Percentiles rank a stretch among this genome's conserved stretches.
phyloP scores from a whole-genome alignment of 1,284 basidiomycete genomes.

The Apiotrichum siamense region DNA sequence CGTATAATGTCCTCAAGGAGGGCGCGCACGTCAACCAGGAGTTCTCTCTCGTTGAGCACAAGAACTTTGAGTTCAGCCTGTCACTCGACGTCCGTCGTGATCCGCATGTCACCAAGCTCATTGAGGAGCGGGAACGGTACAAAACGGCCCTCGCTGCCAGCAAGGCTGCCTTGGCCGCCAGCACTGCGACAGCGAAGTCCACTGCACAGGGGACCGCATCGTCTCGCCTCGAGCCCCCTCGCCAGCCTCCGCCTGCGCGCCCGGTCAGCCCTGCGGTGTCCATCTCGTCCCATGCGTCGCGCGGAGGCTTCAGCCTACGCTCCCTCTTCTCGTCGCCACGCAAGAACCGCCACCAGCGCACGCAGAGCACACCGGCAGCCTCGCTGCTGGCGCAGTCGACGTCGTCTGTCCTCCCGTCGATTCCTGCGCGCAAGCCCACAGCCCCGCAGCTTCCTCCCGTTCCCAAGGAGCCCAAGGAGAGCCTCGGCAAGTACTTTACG shows the following conservation, averaged over 20 bases:
- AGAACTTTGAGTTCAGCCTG: constrained; percentile 83
- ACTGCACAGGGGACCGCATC: no score
- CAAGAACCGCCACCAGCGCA: constrained; percentile 15
- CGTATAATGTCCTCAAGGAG: constrained; percentile 60
- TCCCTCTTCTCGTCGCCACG: constrained; percentile 10
- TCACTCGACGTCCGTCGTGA: constrained; percentile 76
- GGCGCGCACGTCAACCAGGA: constrained; percentile 78
- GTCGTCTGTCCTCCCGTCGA: not conserved
- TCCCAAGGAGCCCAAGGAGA: constrained; percentile 46
- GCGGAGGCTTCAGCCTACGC: constrained; percentile 2
- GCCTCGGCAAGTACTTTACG: constrained; percentile 73
- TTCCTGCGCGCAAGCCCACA: constrained; percentile 15
- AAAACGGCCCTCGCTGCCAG: constrained; percentile 1
- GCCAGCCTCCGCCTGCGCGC: constrained; percentile 37
- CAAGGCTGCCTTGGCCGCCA: not conserved
- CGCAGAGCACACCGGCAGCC: constrained; percentile 10
- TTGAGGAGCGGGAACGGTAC: constrained; percentile 54
- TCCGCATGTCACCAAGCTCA: constrained; percentile 61
- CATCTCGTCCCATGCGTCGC: constrained; percentile 1
- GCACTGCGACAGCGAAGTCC: not conserved
- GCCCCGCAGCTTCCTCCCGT: constrained; percentile 18
- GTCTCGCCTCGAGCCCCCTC: not conserved
- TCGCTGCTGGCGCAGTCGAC: not conserved
- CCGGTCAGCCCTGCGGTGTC: constrained; percentile 23
- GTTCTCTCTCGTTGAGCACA: constrained; percentile 68